Conservation (phyloP, 2,329 filamentous ascomycete species). For the Allantophomopsis lycopodina region DNA sequence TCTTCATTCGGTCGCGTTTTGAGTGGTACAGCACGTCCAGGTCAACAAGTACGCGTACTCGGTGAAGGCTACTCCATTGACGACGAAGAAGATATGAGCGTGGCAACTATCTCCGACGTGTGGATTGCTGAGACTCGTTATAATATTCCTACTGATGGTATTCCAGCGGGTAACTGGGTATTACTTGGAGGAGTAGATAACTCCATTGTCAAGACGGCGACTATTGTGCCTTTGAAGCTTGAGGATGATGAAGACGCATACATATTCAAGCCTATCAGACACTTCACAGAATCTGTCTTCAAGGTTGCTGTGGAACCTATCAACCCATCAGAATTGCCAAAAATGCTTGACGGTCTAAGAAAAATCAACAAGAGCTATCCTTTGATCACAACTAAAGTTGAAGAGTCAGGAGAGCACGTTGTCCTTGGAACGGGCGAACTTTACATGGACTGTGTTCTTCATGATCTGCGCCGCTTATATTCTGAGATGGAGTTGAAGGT, state of each 20-base stretch:
- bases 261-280: slow-evolving; percentile 84
- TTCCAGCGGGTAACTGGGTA: slow-evolving; percentile 89
- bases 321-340: slow-evolving; percentile 92
- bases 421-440: slow-evolving; percentile 90
- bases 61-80: slow-evolving; percentile 94
- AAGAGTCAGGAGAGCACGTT: slow-evolving; percentile 94
- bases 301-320: slow-evolving; percentile 97
- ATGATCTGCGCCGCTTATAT: slow-evolving; percentile 85
- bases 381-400: slow-evolving; percentile 89
- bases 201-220: slow-evolving; percentile 95
- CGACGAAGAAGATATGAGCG: slow-evolving; percentile 94
- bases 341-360: slow-evolving; percentile 93
- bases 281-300: slow-evolving; percentile 95
- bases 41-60: slow-evolving; percentile 75
- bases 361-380: slow-evolving; percentile 98
- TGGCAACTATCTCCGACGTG: slow-evolving; percentile 70
- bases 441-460: slow-evolving; percentile 99
- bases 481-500: slow-evolving; percentile 99
- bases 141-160: slow-evolving; percentile 79
- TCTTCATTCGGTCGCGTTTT: slow-evolving; percentile 82
- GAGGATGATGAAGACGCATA: slow-evolving; percentile 85
- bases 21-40: slow-evolving; percentile 77
- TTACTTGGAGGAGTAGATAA: slow-evolving; percentile 91
- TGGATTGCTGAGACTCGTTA: slow-evolving; percentile 90
- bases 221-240: slow-evolving; percentile 66